Base-by-base conservation (phyloP, 2,329 filamentous ascomycete genomes). In the Aspergillus ustus region DNA sequence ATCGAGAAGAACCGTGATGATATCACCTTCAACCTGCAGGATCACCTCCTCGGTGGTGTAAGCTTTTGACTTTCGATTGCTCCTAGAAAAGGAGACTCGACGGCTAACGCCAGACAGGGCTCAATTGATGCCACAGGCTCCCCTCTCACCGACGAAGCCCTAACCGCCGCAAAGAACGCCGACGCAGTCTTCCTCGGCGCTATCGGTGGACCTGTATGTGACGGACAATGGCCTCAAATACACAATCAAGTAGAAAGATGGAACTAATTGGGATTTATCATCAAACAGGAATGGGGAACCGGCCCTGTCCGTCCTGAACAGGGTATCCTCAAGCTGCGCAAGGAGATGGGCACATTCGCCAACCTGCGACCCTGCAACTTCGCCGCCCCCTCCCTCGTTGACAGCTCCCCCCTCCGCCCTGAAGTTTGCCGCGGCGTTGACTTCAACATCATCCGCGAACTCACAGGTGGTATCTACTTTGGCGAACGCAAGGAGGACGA, bases 341-440 rank as follows among this genome's bases (percentile, higher is more conserved):
- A 96, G 81, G 91, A 97, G 80, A 91, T 98, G 85, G 85, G 86
- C 73, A 92, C 94, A 60, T 98, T 96, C 80, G 94, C 93, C 70
- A 98, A 98, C 86, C 88, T 98, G 61, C 90, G 94, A 6, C 94
- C 93, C 9, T 98, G 94, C 85, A 96, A 91, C 85, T 98, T 99
- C 82, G 92, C 92, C 54, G 93, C 93, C 1, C 91, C 94, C 57
- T 86, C 88, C 29, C 89, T 97, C 53, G 89, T 97, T 72, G 89
- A 93, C 53, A 86, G 84, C 73, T 97, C 93, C 11, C 94, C 94
- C 0, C 87, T 98, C 66, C 96, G 96, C 81, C 88, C 91, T 58
- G 86, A 90, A 3, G 85, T 97, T 65, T 96, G 91, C 84, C 85
- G 88, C 65, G 93, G 91, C 72, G 93, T 91, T 70, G 91, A 98